Percentiles rank a stretch among this genome's conserved stretches.
Evolutionary conservation across 1,139 yeast species (phyloP).

Genomic region (Hemisphaericaspora subhashii): DNA sequence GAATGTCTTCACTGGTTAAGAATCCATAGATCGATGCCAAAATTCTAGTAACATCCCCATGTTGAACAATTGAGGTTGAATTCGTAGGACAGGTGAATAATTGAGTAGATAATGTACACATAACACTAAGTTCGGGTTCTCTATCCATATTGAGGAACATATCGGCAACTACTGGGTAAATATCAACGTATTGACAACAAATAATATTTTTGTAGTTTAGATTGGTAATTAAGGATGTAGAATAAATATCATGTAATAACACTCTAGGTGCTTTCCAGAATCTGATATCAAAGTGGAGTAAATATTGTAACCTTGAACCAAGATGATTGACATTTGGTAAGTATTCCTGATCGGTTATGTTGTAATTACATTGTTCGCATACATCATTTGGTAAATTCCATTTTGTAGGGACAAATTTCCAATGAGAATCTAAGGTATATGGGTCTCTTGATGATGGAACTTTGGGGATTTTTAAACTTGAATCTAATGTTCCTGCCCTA

Average conservation of each 20-base stretch:
- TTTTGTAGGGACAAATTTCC: conserved; percentile 36
- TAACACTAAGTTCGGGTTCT: conserved; percentile 80
- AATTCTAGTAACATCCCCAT: conserved; percentile 69
- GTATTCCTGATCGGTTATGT: conserved; percentile 29
- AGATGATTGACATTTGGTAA: conserved; percentile 31
- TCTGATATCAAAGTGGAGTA: conserved; percentile 68
- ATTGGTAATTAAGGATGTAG: conserved; percentile 69
- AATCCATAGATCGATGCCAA: conserved; percentile 67
- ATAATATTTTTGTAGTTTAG: conserved; percentile 57
- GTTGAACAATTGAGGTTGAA: conserved; percentile 65
- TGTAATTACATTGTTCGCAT: conserved; percentile 48
- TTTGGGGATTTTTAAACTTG: conserved; percentile 35
- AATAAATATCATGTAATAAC: conserved; percentile 64
- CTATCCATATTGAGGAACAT: conserved; percentile 69
- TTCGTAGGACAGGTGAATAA: conserved; percentile 82
- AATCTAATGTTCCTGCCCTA: conserved; percentile 34
- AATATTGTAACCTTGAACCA: conserved; percentile 78
- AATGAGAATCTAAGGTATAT: conserved; percentile 22
- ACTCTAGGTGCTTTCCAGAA: conserved; percentile 69
- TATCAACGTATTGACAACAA: conserved; percentile 78
- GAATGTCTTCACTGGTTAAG: conserved; percentile 57
- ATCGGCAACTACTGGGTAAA: conserved; percentile 78
- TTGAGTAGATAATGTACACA: conserved; percentile 79
- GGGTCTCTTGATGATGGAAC: conserved; percentile 15
- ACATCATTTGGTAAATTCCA: conserved; percentile 47